Percentiles rank a stretch among this genome's conserved stretches.
Evolutionary conservation across 305 asterid species (phyloP).

Genomic region (Plantago rigida): DNA sequence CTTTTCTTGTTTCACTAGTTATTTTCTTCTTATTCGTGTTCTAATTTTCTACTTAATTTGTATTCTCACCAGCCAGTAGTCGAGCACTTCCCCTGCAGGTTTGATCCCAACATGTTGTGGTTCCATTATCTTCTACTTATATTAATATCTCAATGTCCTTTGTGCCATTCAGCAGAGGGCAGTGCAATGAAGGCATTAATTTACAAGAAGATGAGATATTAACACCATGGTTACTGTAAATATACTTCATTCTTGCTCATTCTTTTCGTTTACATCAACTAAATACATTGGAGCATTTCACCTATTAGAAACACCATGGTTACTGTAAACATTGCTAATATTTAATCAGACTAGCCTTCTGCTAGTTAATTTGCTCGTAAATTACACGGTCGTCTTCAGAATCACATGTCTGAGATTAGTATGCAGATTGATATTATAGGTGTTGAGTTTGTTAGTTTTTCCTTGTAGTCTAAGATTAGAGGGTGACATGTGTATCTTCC

Average conservation of each 20-base stretch:
- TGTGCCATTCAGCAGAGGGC: not conserved
- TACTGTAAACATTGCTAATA: too few species aligned
- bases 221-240: not conserved
- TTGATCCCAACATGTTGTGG: not conserved
- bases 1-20: conserved; percentile 22
- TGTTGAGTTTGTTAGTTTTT: too few species aligned
- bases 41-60: conserved; percentile 11
- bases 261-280: not conserved
- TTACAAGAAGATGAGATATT: conserved; percentile 1
- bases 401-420: too few species aligned
- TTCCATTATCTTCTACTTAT: not conserved
- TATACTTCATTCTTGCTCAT: not conserved
- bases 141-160: not conserved
- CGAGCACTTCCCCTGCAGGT: conserved; percentile 68
- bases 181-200: not conserved
- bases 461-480: too few species aligned
- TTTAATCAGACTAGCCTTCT: too few species aligned
- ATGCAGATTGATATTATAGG: too few species aligned
- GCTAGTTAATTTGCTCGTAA: too few species aligned
- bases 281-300: too few species aligned
- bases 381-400: too few species aligned
- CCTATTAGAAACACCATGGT: too few species aligned
- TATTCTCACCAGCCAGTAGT: conserved; percentile 60
- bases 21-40: conserved; percentile 19
- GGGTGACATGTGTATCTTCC: too few species aligned